Evolutionary conservation across 768 basidiomycete species (phyloP).

Genomic region (Collybia mongolica): DNA sequence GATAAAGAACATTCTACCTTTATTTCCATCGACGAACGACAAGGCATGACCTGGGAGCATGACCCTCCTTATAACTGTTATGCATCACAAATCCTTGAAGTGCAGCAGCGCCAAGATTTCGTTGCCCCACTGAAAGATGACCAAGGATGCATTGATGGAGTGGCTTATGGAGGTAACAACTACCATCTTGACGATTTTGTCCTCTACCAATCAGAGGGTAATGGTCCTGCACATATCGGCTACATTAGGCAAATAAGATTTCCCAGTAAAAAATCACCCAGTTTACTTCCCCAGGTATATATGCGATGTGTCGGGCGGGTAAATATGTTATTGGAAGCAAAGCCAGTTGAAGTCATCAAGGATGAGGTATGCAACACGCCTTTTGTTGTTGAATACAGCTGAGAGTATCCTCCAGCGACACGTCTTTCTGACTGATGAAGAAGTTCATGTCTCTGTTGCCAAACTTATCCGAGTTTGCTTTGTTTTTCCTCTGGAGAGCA

Average conservation of each 20-base stretch:
- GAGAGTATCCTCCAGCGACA: constrained; percentile 44
- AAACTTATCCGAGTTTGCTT: constrained; percentile 48
- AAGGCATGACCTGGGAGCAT: constrained; percentile 18
- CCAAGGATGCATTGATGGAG: constrained; percentile 26
- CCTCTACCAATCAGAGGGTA: constrained; percentile 38
- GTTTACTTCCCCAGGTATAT: constrained; percentile 21
- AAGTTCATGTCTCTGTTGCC: constrained; percentile 25
- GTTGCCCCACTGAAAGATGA: constrained; percentile 25
- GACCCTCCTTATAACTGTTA: constrained; percentile 47
- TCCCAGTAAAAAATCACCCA: constrained; percentile 12
- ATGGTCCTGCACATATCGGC: constrained; percentile 58
- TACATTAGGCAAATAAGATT: constrained; percentile 39
- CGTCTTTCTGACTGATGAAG: constrained; percentile 56
- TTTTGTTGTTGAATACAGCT: background rate
- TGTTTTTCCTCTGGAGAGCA: constrained; percentile 36
- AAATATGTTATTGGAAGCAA: constrained; percentile 29
- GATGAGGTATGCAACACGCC: constrained; percentile 51
- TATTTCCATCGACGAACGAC: constrained; percentile 33
- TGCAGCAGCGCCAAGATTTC: too few species aligned
- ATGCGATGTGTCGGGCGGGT: constrained; percentile 53
- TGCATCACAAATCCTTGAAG: too few species aligned
- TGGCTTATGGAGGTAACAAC: constrained; percentile 41
- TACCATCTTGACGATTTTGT: constrained; percentile 69
- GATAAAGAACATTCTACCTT: constrained; percentile 44
- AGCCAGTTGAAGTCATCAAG: constrained; percentile 39